A percentile compares a stretch with the other conserved stretches of the same genome.
Evolutionary conservation across 495 filamentous ascomycete species (phyloP).

Genomic region (Hyphodiscus hymeniophilus): DNA sequence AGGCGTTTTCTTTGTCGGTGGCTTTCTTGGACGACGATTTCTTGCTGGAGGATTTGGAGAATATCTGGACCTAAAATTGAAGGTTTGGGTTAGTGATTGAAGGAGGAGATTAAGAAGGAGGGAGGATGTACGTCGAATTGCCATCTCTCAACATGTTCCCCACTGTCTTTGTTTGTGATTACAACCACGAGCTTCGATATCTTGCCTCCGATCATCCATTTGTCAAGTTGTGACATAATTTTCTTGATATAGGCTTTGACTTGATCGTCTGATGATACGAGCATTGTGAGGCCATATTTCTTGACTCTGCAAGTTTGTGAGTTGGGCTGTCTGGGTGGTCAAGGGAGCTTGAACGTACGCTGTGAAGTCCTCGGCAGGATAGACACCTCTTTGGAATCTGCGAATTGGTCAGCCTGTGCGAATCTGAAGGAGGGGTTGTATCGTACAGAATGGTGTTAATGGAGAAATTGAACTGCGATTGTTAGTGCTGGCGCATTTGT

Average conservation of each 20-base stretch:
- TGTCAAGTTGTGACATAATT: slow-evolving; percentile 92
- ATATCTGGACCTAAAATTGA: slow-evolving; percentile 56
- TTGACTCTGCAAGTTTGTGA: slow-evolving; percentile 45
- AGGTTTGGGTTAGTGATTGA: slow-evolving; percentile 4
- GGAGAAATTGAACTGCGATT: slow-evolving; percentile 71
- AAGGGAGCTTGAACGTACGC: slow-evolving; percentile 46
- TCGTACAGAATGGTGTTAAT: slow-evolving; percentile 84
- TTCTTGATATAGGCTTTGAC: slow-evolving; percentile 98
- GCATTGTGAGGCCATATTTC: slow-evolving; percentile 99
- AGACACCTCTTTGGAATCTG: slow-evolving; percentile 88
- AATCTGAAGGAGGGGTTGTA: not conserved
- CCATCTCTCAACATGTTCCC: slow-evolving; percentile 93
- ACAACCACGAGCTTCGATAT: slow-evolving; percentile 95
- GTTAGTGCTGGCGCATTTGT: too few species aligned
- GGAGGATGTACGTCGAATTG: slow-evolving; percentile 75
- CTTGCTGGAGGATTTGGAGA: slow-evolving; percentile 45
- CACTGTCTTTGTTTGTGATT: slow-evolving; percentile 91
- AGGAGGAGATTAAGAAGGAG: not conserved
- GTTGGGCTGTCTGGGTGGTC: slow-evolving; percentile 4
- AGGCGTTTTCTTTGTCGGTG: slow-evolving; percentile 54
- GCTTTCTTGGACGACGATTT: slow-evolving; percentile 29
- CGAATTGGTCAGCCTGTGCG: slow-evolving; percentile 3
- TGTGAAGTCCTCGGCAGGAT: slow-evolving; percentile 95
- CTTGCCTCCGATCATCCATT: slow-evolving; percentile 94
- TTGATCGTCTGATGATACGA: slow-evolving; percentile 90